Evolutionary conservation across 192 early-diverging fungal species (phyloP).

Genomic region (Dispira parvispora): DNA sequence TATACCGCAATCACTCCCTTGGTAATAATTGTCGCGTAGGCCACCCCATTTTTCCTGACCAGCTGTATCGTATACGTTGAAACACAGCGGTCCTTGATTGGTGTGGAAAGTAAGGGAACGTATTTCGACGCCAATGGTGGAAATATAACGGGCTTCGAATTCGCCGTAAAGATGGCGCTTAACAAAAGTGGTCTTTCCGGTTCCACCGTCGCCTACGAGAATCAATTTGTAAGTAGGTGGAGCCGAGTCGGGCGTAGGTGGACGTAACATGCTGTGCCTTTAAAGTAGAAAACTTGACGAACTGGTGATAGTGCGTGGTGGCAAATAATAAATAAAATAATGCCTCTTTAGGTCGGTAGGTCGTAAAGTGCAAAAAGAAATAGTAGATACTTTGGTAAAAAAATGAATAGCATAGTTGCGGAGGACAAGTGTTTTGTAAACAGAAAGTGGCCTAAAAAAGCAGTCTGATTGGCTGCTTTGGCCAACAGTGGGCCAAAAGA

Average conservation of each 20-base stretch:
- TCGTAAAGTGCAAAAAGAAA: too few relatives aligned
- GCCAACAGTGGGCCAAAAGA: too few relatives aligned
- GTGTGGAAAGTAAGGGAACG: conserved; percentile 96
- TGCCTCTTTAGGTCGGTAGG: too few relatives aligned
- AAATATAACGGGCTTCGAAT: conserved; percentile 98
- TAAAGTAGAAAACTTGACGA: too few relatives aligned
- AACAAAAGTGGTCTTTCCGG: conserved; percentile 99
- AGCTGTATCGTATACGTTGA: conserved; percentile 99
- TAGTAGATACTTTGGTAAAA: too few relatives aligned
- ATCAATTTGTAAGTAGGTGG: not conserved
- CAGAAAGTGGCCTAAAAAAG: too few relatives aligned
- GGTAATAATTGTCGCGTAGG: conserved; percentile 99
- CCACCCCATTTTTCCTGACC: conserved; percentile 99
- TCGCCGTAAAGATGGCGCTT: conserved; percentile 99
- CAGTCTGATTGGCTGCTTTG: too few relatives aligned
- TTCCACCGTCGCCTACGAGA: conserved; percentile 89
- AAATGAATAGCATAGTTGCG: too few relatives aligned
- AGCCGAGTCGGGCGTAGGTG: not conserved
- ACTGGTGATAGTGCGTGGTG: too few relatives aligned
- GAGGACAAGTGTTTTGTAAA: too few relatives aligned
- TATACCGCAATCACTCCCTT: conserved; percentile 97
- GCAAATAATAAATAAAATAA: too few relatives aligned
- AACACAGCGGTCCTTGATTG: conserved; percentile 88
- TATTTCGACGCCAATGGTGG: conserved; percentile 98
- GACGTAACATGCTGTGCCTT: too few relatives aligned